Evolutionary conservation across 305 asterid genomes (phyloP).

Genomic region (Fraxinus velutina): DNA sequence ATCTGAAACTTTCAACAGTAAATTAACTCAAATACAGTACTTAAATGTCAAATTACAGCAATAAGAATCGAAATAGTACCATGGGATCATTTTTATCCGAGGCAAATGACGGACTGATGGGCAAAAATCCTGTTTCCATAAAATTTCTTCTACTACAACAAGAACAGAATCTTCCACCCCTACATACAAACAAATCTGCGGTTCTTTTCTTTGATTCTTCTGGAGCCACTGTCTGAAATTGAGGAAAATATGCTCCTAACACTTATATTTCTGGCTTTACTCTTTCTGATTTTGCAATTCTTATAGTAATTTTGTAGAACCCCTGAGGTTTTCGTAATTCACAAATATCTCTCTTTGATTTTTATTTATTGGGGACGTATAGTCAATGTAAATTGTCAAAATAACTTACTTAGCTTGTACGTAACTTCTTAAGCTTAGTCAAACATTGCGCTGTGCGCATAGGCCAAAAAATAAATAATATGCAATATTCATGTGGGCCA

Average conservation of each 20-base stretch:
- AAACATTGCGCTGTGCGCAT: too few species aligned
- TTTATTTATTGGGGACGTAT: background rate
- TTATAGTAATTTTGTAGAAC: background rate
- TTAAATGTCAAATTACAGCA: background rate
- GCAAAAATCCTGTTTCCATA: conserved; percentile 43
- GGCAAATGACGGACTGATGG: conserved; percentile 44
- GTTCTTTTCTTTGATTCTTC: conserved; percentile 26
- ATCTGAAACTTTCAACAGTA: background rate
- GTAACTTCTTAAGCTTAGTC: too few species aligned
- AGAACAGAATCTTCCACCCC: conserved; percentile 37
- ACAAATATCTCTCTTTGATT: too few species aligned
- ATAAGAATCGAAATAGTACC: conserved; percentile 34
- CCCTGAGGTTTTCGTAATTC: background rate
- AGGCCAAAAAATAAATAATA: too few species aligned
- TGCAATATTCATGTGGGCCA: too few species aligned
- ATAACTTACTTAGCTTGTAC: background rate
- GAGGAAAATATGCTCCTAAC: conserved; percentile 22
- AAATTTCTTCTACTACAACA: conserved; percentile 58
- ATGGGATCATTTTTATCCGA: conserved; percentile 36
- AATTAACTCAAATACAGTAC: background rate
- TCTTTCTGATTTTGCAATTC: background rate
- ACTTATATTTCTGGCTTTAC: background rate
- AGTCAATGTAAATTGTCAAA: background rate
- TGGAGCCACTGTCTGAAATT: conserved; percentile 14
- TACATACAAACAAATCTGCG: conserved; percentile 22